phyloP scores from a whole-genome alignment of 2,329 filamentous ascomycete genomes.

The Colletotrichum viniferum region DNA sequence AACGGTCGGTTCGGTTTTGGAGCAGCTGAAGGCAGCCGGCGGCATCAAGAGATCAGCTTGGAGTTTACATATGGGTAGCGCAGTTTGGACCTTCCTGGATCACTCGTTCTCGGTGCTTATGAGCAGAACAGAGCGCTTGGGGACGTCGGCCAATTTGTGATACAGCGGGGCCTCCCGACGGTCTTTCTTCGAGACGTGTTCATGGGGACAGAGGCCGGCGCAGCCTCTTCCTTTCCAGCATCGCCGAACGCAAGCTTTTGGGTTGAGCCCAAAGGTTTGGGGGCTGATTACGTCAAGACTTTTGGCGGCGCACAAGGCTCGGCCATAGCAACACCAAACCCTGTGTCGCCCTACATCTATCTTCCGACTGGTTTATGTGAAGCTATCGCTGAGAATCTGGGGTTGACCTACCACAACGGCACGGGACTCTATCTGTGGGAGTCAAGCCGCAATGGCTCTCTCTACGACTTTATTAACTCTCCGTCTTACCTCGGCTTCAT shows the following conservation, averaged over 20 bases:
- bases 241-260: background rate
- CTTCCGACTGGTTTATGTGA: conserved; percentile 43
- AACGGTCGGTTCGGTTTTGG: background rate
- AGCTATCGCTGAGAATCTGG: conserved; percentile 38
- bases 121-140: conserved; percentile 34
- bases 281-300: background rate
- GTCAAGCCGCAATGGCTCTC: conserved; percentile 30
- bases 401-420: conserved; percentile 36
- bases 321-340: conserved; percentile 22
- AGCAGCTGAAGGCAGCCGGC: conserved; percentile 20
- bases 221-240: conserved; percentile 19
- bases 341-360: conserved; percentile 39
- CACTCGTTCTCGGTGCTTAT: conserved; percentile 37
- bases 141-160: conserved; percentile 25
- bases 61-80: conserved; percentile 37
- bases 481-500: conserved; percentile 47
- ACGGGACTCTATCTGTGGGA: conserved; percentile 47
- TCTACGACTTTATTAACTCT: conserved; percentile 41
- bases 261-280: background rate
- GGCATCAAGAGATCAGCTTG: conserved; percentile 30
- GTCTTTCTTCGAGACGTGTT: conserved; percentile 23
- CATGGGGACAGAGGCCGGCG: conserved; percentile 26
- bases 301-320: conserved; percentile 15
- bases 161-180: conserved; percentile 9
- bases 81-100: conserved; percentile 28